Percentiles rank a stretch among this genome's conserved stretches.
Conservation (phyloP, 352 stramenopile genomes). For the Pythium insidiosum region DNA sequence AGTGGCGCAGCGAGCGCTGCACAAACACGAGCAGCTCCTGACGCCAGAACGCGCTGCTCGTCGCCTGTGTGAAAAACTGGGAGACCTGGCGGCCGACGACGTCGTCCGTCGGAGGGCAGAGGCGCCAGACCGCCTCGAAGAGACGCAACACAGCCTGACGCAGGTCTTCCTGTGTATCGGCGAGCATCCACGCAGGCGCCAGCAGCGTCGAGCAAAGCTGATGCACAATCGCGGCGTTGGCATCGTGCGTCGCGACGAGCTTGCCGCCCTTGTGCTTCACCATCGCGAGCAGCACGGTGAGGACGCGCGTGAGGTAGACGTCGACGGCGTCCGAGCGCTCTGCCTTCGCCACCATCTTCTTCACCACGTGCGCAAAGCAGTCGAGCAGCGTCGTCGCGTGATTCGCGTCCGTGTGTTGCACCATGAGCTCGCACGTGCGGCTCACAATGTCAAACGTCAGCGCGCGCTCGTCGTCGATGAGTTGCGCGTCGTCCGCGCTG, state of each 20-base stretch:
- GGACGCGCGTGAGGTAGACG: constrained; percentile 60
- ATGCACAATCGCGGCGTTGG: constrained; percentile 36
- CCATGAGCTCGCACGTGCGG: constrained; percentile 62
- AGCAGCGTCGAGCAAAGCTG: constrained; percentile 34
- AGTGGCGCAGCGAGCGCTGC: constrained; percentile 37
- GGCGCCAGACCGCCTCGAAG: constrained; percentile 58
- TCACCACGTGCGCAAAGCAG: constrained; percentile 46
- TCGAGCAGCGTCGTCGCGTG: constrained; percentile 62
- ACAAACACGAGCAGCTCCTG: constrained; percentile 44
- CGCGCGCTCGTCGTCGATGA: constrained; percentile 16
- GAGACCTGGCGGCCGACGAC: constrained; percentile 30
- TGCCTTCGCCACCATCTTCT: constrained; percentile 32
- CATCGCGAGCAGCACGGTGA: constrained; percentile 45
- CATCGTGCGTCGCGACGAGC: constrained; percentile 28
- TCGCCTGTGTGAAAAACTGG: constrained; percentile 25
- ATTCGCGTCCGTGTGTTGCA: constrained; percentile 62
- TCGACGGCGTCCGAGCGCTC: constrained; percentile 29
- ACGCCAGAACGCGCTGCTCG: constrained; percentile 32
- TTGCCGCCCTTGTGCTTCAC: constrained; percentile 50
- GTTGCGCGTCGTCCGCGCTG: constrained; percentile 11
- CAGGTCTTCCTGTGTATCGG: constrained; percentile 24
- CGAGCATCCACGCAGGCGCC: constrained; percentile 30
- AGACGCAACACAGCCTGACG: constrained; percentile 35
- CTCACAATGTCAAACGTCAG: constrained; percentile 62
- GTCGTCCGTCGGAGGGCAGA: constrained; percentile 35